Evolutionary conservation across 768 basidiomycete genomes (phyloP), one percentile per base, ranked within the genome.

Genomic region (Lactarius psammicola): DNA sequence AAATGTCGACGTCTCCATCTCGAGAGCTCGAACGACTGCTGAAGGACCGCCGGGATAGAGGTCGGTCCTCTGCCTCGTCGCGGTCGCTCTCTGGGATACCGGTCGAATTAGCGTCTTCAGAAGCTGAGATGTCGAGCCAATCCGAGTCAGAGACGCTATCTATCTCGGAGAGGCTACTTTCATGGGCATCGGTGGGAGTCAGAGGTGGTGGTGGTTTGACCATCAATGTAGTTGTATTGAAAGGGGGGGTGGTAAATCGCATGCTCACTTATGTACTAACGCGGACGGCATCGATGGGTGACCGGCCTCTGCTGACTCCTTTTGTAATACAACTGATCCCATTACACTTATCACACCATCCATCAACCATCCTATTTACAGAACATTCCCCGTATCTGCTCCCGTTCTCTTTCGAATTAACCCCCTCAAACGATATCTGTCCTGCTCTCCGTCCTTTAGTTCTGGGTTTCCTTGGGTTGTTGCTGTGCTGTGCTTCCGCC

Each of bases 51-150:
- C 88, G 81, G 70, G 90, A 91, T 70, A 80, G 80, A 30, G 87
- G 82, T 64, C 80, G 77, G 51, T 82, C 83, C 46, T 74, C 74
- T 20, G 68, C 74, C 66, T 82, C 83, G 72, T 86, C 86, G 74
- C 77, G 85, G 81, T 88, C 87, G 72, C 82, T 85, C 73, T 81
- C 85, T 68, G 80, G 78, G 69, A 85, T 85, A 69, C 79, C 83
- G 73, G 86, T 76, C 62, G 88, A 89, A 72, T 88, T 87, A 74
- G 84, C 85, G 77, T 87, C 85, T 72, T 88, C 88, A 40, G 88
- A 89, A 62, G 85, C 85, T 74, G 87, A 78, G 70, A 92, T 82
- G 72, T 92, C 90, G 72, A 90, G 87, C 90, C 90, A 92, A 76
- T 92, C 90, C 34, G 88, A 90, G 78, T 92, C 90, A 44, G 89